Base-by-base conservation (phyloP, 192 early-diverging fungal genomes). In the Entrophospora sp. region DNA sequence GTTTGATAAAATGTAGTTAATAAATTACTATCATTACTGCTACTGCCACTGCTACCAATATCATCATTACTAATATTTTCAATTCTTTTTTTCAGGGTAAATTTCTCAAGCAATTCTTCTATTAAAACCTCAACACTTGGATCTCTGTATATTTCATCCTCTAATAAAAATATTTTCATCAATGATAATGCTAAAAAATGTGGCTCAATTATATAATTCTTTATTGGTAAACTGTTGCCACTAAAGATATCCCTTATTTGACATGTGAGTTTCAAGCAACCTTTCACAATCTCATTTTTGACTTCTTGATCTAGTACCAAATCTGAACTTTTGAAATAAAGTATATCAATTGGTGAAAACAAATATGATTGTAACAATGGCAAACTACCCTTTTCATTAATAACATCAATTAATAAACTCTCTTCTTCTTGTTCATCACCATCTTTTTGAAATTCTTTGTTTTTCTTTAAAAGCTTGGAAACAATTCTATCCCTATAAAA, bases 121-220 rank as follows among this genome's bases (percentile, higher is more conserved):
- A 66, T 66, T 51, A 22, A 55, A 27, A 7, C 1, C 18, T 55
- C 34, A 55, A 55, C 38, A 22, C 38, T 9, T 25, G 51, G 25
- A 42, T 30, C 20, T n/a, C 51, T 35, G 55, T 66, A 66, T 32
- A 66, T n/a, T 55, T 66, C 64, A 1, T 51, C 64, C 22, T 66
- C 51, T 30, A 66, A 43, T 20, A 66, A 27, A 30, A 66, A 66
- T 8, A 66, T 55, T 14, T 66, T 66, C 64, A 66, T 66, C 2
- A 66, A 14, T 6, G 64, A 66, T 42, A 66, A n/a, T 22, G 55
- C 32, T 5, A 38, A 27, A 25, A 55, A 42, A 10, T 22, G 24
- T 14, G 64, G 64, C 27, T 66, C 25, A 13, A 66, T 52, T 0
- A 55, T 18, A 40, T 18, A 30, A 6, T 38, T 37, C 3, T 5